Percentiles rank a stretch among this genome's conserved stretches.
Evolutionary conservation across 495 filamentous ascomycete species (phyloP).

Genomic region (Pyrenula massariospora): DNA sequence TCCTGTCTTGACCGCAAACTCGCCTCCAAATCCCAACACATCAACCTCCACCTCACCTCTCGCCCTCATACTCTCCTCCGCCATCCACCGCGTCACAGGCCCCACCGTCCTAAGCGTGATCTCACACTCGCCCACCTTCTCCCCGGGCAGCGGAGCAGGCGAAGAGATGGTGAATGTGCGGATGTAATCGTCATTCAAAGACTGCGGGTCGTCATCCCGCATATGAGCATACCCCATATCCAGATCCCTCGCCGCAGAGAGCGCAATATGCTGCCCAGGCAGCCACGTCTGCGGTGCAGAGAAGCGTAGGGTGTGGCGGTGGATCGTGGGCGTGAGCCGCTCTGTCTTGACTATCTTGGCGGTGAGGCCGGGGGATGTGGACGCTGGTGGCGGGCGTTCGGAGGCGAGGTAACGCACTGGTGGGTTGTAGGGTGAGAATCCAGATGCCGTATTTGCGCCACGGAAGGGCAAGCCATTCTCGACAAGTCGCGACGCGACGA

Average conservation of each 20-base stretch:
- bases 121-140: conserved; percentile 38
- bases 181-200: conserved; percentile 72
- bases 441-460: conserved; percentile 31
- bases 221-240: conserved; percentile 69
- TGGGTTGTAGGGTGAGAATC: conserved; percentile 63
- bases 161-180: conserved; percentile 71
- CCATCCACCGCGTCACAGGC: conserved; percentile 52
- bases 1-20: conserved; percentile 35
- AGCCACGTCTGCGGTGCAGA: conserved; percentile 36
- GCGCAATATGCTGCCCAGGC: conserved; percentile 62
- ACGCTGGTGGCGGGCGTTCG: conserved; percentile 24
- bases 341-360: conserved; percentile 44
- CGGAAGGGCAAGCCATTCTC: conserved; percentile 52
- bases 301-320: conserved; percentile 50
- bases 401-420: conserved; percentile 39
- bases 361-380: conserved; percentile 14
- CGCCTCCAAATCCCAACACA: conserved; percentile 62
- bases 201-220: conserved; percentile 63
- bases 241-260: conserved; percentile 56
- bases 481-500: conserved; percentile 50
- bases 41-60: conserved; percentile 43
- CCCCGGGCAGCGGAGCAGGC: conserved; percentile 27
- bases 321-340: conserved; percentile 50
- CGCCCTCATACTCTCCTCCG: conserved; percentile 35
- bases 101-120: conserved; percentile 61